A percentile compares a stretch with the other conserved stretches of the same genome.
Evolutionary conservation across 2,329 filamentous ascomycete species (phyloP).

Genomic region (Arthroderma sp.): DNA sequence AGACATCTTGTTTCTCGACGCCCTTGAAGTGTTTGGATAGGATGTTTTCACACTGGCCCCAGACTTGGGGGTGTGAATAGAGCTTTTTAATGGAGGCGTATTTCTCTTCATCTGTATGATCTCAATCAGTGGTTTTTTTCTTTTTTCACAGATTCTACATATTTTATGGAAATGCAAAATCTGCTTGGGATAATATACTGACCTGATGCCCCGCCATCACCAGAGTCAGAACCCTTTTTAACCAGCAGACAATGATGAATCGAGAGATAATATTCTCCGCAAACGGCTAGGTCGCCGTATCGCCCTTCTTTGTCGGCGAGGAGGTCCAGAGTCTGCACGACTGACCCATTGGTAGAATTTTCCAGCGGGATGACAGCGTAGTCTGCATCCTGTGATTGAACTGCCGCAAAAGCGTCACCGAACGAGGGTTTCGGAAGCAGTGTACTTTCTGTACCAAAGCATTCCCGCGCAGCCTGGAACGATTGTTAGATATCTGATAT

Average conservation of each 20-base stretch:
- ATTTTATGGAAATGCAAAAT: too few relatives aligned
- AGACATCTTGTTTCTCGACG: constrained; percentile 69
- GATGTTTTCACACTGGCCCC: constrained; percentile 76
- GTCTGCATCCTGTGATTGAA: constrained; percentile 51
- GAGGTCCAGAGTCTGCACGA: constrained; percentile 79
- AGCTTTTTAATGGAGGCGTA: constrained; percentile 40
- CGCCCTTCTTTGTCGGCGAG: constrained; percentile 58
- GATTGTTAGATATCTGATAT: constrained; percentile 9
- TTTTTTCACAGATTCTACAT: too few relatives aligned
- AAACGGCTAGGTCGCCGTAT: constrained; percentile 60
- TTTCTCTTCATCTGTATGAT: not conserved
- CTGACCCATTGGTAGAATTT: constrained; percentile 88
- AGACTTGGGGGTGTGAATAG: constrained; percentile 91
- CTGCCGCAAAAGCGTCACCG: constrained; percentile 61
- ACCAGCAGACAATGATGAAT: constrained; percentile 79
- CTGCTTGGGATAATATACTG: too few relatives aligned
- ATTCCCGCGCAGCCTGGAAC: constrained; percentile 41
- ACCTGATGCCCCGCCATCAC: too few relatives aligned
- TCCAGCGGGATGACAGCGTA: constrained; percentile 87
- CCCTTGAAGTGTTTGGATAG: constrained; percentile 55
- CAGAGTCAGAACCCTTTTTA: constrained; percentile 12
- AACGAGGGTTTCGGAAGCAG: constrained; percentile 26
- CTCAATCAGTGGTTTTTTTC: not conserved
- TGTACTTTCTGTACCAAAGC: constrained; percentile 29
- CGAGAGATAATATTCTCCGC: constrained; percentile 70